Evolutionary conservation across 768 basidiomycete species (phyloP).

Genomic region (Jaapia argillacea): DNA sequence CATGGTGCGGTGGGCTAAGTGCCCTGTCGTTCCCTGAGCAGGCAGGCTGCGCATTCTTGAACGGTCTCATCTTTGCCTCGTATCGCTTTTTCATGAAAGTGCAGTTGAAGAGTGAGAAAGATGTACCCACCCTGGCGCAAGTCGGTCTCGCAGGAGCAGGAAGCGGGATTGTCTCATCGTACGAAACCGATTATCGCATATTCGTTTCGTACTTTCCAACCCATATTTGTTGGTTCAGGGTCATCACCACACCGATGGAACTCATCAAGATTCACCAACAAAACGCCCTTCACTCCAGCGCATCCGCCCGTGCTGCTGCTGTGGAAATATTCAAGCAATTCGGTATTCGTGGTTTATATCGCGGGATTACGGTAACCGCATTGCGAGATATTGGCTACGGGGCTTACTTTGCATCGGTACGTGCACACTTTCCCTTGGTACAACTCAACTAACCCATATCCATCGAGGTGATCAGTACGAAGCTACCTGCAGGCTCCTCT

Average conservation of each 20-base stretch:
- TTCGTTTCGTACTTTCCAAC: slow-evolving; percentile 5
- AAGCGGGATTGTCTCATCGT: slow-evolving; percentile 76
- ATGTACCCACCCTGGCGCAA: slow-evolving; percentile 57
- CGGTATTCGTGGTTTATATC: slow-evolving; percentile 63
- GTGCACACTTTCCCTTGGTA: slow-evolving; percentile 16
- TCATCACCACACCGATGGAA: slow-evolving; percentile 78
- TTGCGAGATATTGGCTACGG: slow-evolving; percentile 78
- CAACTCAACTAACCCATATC: slow-evolving; percentile 3
- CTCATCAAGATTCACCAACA: slow-evolving; percentile 85
- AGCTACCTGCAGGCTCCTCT: slow-evolving; percentile 41
- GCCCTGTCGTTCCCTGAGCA: slow-evolving; percentile 14
- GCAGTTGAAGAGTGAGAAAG: slow-evolving; percentile 38
- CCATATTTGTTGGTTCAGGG: slow-evolving; percentile 23
- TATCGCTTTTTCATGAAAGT: slow-evolving; percentile 72
- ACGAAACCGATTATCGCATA: no score
- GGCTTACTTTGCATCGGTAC: slow-evolving; percentile 71
- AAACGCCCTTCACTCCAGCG: slow-evolving; percentile 26
- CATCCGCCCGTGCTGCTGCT: slow-evolving; percentile 31
- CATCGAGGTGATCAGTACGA: slow-evolving; percentile 40
- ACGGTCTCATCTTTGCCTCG: slow-evolving; percentile 79
- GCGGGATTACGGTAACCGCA: slow-evolving; percentile 66
- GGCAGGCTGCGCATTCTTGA: slow-evolving; percentile 67
- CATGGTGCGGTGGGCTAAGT: neutral
- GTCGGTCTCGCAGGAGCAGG: slow-evolving; percentile 72
- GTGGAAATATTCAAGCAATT: slow-evolving; percentile 39